Evolutionary conservation across 225 moss, liverwort and hornwort genomes (phyloP).

Genomic region (Sphagnum contortum): DNA sequence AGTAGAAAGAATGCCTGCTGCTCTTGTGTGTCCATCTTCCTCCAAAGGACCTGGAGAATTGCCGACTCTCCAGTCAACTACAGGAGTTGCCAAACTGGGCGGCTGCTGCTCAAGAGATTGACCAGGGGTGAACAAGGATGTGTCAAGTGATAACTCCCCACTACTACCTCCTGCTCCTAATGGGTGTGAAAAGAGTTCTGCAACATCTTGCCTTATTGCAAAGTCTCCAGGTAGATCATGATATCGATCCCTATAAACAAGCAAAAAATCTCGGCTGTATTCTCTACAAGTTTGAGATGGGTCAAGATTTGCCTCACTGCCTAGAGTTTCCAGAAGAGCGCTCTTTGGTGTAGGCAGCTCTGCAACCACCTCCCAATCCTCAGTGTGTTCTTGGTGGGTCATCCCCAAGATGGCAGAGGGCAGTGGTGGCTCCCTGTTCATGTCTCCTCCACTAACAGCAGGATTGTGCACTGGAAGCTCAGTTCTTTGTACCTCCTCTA

Average conservation of each 20-base stretch:
- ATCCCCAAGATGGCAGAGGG: slow-evolving; percentile 23
- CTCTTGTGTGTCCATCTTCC: slow-evolving; percentile 81
- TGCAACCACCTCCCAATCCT: slow-evolving; percentile 97
- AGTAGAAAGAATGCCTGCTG: slow-evolving; percentile 45
- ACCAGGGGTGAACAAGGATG: slow-evolving; percentile 61
- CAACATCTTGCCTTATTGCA: slow-evolving; percentile 57
- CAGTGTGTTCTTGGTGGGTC: slow-evolving; percentile 54
- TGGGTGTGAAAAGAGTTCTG: slow-evolving; percentile 29
- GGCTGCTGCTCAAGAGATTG: slow-evolving; percentile 61
- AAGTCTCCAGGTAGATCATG: slow-evolving; percentile 49
- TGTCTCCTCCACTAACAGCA: slow-evolving; percentile 24
- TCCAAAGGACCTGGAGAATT: slow-evolving; percentile 37
- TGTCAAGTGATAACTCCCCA: slow-evolving; percentile 1
- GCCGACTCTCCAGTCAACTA: slow-evolving; percentile 53
- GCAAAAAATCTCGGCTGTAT: slow-evolving; percentile 76
- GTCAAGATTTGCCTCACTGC: background rate
- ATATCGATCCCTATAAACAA: slow-evolving; percentile 64
- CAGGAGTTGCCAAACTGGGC: slow-evolving; percentile 36
- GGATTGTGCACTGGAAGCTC: slow-evolving; percentile 27
- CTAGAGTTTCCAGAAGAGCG: background rate
- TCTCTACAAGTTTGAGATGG: slow-evolving; percentile 36
- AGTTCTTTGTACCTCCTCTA: slow-evolving; percentile 58
- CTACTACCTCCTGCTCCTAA: slow-evolving; percentile 1
- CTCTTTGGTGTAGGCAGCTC: slow-evolving; percentile 71
- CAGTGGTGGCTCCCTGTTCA: slow-evolving; percentile 32